phyloP scores from a whole-genome alignment of 1,139 yeast genomes.

The Hemisphaericaspora lyxosophila region DNA sequence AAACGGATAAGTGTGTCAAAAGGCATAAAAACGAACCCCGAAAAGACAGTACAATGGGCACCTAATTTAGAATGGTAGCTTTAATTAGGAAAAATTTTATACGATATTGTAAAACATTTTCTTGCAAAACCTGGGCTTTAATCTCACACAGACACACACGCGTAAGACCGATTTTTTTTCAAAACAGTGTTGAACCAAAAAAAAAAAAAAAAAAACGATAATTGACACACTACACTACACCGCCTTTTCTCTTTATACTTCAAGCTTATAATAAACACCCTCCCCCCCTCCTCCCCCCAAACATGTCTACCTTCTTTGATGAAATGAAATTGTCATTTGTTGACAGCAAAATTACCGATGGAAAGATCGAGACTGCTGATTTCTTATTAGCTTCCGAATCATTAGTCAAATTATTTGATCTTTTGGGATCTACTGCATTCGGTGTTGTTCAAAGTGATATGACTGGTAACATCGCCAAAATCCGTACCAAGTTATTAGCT shows the following conservation, averaged over 20 bases:
- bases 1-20: slow-evolving; percentile 4
- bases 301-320: slow-evolving; percentile 75
- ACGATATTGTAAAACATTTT: neutral
- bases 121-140: too few species aligned
- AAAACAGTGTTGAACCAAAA: neutral
- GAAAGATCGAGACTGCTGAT: slow-evolving; percentile 67
- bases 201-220: too few species aligned
- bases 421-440: slow-evolving; percentile 84
- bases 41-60: slow-evolving; percentile 52
- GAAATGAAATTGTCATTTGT: slow-evolving; percentile 70
- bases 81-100: too few species aligned
- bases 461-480: slow-evolving; percentile 81
- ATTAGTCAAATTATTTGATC: slow-evolving; percentile 76
- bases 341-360: slow-evolving; percentile 67
- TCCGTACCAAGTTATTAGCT: slow-evolving; percentile 62
- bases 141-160: too few species aligned
- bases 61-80: slow-evolving; percentile 49
- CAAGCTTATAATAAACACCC: too few species aligned
- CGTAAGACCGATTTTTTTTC: too few species aligned
- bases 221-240: too few species aligned
- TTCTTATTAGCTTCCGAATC: slow-evolving; percentile 86
- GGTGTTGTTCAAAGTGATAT: slow-evolving; percentile 83
- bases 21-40: too few species aligned
- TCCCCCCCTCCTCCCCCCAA: too few species aligned
- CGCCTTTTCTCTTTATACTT: too few species aligned